Conservation (phyloP, 2,329 filamentous ascomycete species). For the Zarea fungicola region DNA sequence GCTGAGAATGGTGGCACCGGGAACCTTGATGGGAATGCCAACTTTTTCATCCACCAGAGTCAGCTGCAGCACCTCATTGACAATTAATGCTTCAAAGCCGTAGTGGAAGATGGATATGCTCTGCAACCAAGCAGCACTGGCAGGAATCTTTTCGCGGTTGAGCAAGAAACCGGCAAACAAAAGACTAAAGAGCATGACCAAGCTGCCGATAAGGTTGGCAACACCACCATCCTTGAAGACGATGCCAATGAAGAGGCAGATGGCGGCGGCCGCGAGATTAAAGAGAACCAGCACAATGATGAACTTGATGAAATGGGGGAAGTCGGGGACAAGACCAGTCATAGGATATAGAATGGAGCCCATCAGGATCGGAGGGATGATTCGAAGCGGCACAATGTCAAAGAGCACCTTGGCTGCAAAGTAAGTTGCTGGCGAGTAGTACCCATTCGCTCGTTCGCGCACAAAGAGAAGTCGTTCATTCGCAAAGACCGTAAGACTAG, state of each 20-base stretch:
- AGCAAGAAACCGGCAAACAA: constrained; percentile 90
- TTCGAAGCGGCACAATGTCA: constrained; percentile 88
- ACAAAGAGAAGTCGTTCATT: constrained; percentile 87
- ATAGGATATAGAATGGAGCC: constrained; percentile 96
- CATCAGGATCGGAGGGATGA: constrained; percentile 92
- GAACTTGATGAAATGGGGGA: constrained; percentile 83
- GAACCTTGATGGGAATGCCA: constrained; percentile 92
- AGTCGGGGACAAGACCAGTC: constrained; percentile 83
- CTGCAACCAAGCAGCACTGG: constrained; percentile 83
- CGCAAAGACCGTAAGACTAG: constrained; percentile 88
- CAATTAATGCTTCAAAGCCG: constrained; percentile 90
- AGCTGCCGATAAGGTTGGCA: constrained; percentile 85
- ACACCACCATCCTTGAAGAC: constrained; percentile 88
- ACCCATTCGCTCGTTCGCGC: constrained; percentile 90
- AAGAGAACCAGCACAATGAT: constrained; percentile 89
- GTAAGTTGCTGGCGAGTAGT: constrained; percentile 91
- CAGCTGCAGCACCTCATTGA: constrained; percentile 91
- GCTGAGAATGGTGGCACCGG: constrained; percentile 87
- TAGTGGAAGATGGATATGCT: constrained; percentile 96
- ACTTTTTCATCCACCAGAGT: constrained; percentile 92
- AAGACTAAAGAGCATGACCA: constrained; percentile 96
- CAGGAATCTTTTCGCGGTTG: constrained; percentile 89
- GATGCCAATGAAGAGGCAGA: constrained; percentile 95
- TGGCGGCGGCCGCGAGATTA: constrained; percentile 87
- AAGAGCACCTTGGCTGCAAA: constrained; percentile 97